phyloP scores from a whole-genome alignment of 371 early-diverging fungal species.

The Zopfochytrium polystomum region DNA sequence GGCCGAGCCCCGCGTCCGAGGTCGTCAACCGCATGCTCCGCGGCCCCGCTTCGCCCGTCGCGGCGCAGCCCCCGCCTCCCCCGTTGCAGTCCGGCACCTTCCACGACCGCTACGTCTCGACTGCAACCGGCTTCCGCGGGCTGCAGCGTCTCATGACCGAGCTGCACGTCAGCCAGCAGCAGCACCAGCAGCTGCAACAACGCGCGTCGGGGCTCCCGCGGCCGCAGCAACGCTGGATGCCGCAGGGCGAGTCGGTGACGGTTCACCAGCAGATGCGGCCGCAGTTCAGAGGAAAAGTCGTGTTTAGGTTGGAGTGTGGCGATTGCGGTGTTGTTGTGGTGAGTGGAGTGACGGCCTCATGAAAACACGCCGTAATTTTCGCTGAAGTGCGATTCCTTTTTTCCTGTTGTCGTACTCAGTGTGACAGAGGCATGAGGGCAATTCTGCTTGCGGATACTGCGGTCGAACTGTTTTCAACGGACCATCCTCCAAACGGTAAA shows the following conservation, averaged over 20 bases:
- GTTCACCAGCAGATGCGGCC: constrained; percentile 27
- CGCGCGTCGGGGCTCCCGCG: neutral
- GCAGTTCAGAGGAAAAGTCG: constrained; percentile 58
- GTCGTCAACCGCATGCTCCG: too few relatives aligned
- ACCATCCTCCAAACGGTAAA: constrained; percentile 79
- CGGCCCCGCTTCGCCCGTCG: too few relatives aligned
- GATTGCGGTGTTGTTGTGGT: constrained; percentile 55
- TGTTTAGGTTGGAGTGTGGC: constrained; percentile 58
- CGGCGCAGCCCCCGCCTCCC: too few relatives aligned
- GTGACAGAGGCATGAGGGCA: constrained; percentile 83
- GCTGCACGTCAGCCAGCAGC: constrained; percentile 8
- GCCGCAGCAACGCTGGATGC: neutral
- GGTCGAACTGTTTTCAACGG: constrained; percentile 72
- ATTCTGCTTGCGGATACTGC: constrained; percentile 85
- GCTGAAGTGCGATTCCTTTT: neutral
- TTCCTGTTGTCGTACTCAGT: constrained; percentile 26
- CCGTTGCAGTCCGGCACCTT: too few relatives aligned
- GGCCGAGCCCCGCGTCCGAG: too few relatives aligned
- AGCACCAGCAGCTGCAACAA: neutral
- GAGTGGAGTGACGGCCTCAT: neutral
- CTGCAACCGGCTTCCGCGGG: too few relatives aligned
- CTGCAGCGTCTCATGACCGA: too few relatives aligned
- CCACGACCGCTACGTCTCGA: too few relatives aligned
- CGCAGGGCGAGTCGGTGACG: neutral
- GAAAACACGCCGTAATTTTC: neutral